These are phyloP conservation scores for Sarocladium oryzae DNA, from an alignment of 2,329 filamentous ascomycete species.

Conservation along the genomic window DNA sequence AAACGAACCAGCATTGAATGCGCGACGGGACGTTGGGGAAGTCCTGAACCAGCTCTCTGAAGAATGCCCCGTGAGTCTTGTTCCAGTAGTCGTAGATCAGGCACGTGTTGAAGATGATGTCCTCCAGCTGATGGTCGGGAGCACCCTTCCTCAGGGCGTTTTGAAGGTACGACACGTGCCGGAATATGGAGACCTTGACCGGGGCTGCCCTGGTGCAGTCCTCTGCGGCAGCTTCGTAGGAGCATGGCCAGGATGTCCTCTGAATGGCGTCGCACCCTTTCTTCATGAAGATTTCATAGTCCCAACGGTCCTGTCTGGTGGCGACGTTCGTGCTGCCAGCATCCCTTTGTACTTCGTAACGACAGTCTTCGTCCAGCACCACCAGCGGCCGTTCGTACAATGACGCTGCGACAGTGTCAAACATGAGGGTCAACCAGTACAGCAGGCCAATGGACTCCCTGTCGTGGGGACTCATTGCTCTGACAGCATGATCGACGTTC, in stretches of 20 bases:
- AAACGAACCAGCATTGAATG: slow-evolving; percentile 53
- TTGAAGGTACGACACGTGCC: slow-evolving; percentile 47
- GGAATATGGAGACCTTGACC: slow-evolving; percentile 51
- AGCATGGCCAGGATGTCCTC: slow-evolving; percentile 42
- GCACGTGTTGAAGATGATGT: slow-evolving; percentile 38
- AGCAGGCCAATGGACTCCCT: slow-evolving; percentile 43
- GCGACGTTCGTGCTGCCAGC: not conserved
- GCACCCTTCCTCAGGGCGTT: slow-evolving; percentile 36
- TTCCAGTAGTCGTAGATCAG: slow-evolving; percentile 50
- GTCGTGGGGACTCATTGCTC: slow-evolving; percentile 14
- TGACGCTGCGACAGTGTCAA: slow-evolving; percentile 49
- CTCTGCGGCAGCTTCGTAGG: slow-evolving; percentile 41
- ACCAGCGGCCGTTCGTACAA: slow-evolving; percentile 35
- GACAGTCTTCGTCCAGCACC: slow-evolving; percentile 31
- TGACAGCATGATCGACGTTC: not conserved
- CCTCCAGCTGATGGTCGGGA: slow-evolving; percentile 34
- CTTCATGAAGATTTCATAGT: slow-evolving; percentile 17
- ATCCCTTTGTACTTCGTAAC: slow-evolving; percentile 20
- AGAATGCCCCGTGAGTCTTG: slow-evolving; percentile 41
- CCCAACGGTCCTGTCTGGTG: slow-evolving; percentile 13
- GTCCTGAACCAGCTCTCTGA: slow-evolving; percentile 40
- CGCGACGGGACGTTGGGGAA: slow-evolving; percentile 42
- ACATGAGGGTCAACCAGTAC: slow-evolving; percentile 55
- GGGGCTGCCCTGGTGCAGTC: slow-evolving; percentile 45
- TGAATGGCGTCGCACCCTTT: slow-evolving; percentile 20